Evolutionary conservation across 129 eudicot species (phyloP), one percentile per base, ranked within the genome.

Genomic region (Apium graveolens): DNA sequence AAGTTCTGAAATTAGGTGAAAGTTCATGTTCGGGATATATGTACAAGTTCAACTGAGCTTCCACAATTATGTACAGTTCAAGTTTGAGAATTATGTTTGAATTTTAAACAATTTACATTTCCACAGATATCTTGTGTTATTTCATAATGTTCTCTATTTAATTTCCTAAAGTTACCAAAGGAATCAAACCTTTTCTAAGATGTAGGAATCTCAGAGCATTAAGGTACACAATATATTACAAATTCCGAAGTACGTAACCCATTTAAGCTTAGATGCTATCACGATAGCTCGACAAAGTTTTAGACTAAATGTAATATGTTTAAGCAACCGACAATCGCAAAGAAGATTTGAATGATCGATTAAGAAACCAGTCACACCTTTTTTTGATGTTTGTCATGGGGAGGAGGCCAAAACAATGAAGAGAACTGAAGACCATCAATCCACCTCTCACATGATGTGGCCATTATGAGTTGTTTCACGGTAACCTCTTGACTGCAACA

Each of bases 321-420:
- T 16, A 62, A 39, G 80, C 31, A 77, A 77, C 37, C 39, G 13
- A 45, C 31, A 16, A 24, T 31, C 20, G 10, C 16, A 75, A 38
- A 29, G 34, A 24, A 69, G 55, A 31, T 43, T 60, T 13, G 37
- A 44, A 62, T 34, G 42, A 51, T 32, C 7, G 49, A 34, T 43
- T 42, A 57, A 27, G 29, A 10, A n/a, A 26, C 46, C 43, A 66
- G 38, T 14, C 80, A 20, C 78, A 94, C 98, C 98, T 91, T 94
- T 51, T 88, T 81, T 76, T 94, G 98, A 48, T 79, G 90, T 21
- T 69, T 78, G 82, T 91, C 98, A 77, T 86, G 90, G 55, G 98
- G 97, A 26, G 98, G 91, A 53, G 91, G 98, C 97, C 97, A 94
- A 85, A 91, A 94, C 81, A 94, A 51, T 62, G 98, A 94, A 18